Conservation (phyloP, 306 rosid genomes). For the Pyrus communis region DNA sequence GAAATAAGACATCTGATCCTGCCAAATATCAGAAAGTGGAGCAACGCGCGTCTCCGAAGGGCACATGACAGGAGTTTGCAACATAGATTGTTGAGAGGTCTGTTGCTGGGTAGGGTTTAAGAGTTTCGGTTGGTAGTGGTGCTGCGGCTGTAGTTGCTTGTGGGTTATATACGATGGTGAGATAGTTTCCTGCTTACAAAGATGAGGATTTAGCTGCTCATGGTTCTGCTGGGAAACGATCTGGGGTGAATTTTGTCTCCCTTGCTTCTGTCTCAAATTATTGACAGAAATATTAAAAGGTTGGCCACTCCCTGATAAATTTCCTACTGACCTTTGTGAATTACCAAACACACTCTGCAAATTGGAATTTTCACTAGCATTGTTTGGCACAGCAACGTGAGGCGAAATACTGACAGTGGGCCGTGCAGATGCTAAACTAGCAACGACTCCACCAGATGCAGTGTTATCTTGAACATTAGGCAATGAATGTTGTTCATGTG, state of each 20-base stretch:
- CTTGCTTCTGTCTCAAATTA: neutral
- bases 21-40: neutral
- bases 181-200: neutral
- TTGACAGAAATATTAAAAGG: neutral
- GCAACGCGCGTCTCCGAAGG: neutral
- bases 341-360: neutral
- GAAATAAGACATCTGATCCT: neutral
- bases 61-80: neutral
- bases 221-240: neutral
- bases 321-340: neutral
- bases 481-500: neutral
- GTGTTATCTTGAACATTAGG: neutral
- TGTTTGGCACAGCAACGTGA: neutral
- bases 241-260: neutral
- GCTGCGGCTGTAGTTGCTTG: neutral
- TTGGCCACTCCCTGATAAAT: neutral
- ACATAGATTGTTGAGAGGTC: neutral
- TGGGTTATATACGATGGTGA: neutral
- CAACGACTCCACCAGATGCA: neutral
- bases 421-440: neutral
- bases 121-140: neutral
- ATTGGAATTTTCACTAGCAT: neutral
- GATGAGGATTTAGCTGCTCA: neutral
- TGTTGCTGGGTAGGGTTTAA: neutral
- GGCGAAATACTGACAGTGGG: neutral